Evolutionary conservation across 805 yeast species (phyloP).

Genomic region (Monosporozyma solicola): DNA sequence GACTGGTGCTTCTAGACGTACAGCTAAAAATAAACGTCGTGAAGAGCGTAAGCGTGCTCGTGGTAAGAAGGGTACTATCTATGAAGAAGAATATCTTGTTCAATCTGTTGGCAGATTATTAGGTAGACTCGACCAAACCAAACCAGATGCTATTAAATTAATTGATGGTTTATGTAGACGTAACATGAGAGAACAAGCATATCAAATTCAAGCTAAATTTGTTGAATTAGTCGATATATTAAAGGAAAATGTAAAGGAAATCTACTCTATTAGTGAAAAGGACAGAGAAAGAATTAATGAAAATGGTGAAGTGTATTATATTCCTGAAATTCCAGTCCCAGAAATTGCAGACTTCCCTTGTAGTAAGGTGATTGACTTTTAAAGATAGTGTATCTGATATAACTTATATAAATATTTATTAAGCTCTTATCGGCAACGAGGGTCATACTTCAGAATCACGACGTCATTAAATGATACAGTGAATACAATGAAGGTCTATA

Average conservation of each 20-base stretch:
- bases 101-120: slow-evolving; percentile 80
- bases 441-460: not conserved
- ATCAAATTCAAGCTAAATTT: slow-evolving; percentile 64
- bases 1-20: slow-evolving; percentile 89
- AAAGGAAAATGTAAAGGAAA: slow-evolving; percentile 57
- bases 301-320: slow-evolving; percentile 69
- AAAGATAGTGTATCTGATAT: slow-evolving; percentile 1
- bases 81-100: slow-evolving; percentile 92
- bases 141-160: slow-evolving; percentile 62
- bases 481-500: not conserved
- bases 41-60: slow-evolving; percentile 94
- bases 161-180: slow-evolving; percentile 72
- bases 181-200: slow-evolving; percentile 66
- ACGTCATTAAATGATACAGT: not conserved
- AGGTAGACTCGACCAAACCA: slow-evolving; percentile 69
- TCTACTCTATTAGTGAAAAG: slow-evolving; percentile 70
- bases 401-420: not conserved
- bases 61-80: slow-evolving; percentile 95
- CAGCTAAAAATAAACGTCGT: slow-evolving; percentile 85
- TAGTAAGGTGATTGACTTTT: slow-evolving; percentile 51
- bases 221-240: slow-evolving; percentile 47
- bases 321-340: slow-evolving; percentile 72
- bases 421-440: not conserved
- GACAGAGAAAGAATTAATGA: slow-evolving; percentile 88
- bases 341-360: slow-evolving; percentile 52